Base-by-base conservation (phyloP, 169 alveolate species). In the Theileria orientalis region DNA sequence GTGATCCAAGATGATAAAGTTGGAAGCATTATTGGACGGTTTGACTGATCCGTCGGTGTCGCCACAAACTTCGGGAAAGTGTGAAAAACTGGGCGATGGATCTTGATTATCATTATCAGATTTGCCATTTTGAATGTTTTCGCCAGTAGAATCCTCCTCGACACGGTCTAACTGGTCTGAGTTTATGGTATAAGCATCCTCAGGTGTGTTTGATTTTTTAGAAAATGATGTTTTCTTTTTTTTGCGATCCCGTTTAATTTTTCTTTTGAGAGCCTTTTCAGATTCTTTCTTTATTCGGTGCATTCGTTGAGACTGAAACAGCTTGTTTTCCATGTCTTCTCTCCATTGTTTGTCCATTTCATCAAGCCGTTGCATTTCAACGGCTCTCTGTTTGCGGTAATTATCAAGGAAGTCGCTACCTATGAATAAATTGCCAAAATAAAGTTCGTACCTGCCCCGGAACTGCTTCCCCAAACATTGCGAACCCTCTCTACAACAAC, bases 391-490 rank as follows among this genome's bases (percentile, higher is more conserved):
- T 37, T 70, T 88, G 52, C 91, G 30, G 47, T 87, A 87, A n/a
- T 71, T 75, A 51, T 80, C 90, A 46, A 87, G 68, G 63, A 84
- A 87, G 46, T 87, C 93, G 66, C 93, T 87, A 52, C 93, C 93
- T 80, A 54, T 25, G 25, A 11, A 9, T 13, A 16, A 52, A 16
- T 27, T 21, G 14, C 19, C n/a, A 32, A 56, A 16, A 29, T 2
- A 32, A 3, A 29, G n/a, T 29, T 56, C 42, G 19, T 32, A 80
- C 88, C 78, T 54, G 93, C 93, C 0, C 93, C 93, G 8, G 93
- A 86, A 63, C 90, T 80, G 40, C 91, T 83, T 49, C 93, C 93
- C 91, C 93, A 87, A 41, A 87, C 90, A 63, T 87, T 87, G 32
- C 75, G 88, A 3, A 87, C 41, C 42, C 87, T 74, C 23, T 87